A percentile compares a stretch with the other conserved stretches of the same genome.
Conservation (phyloP, 2,329 filamentous ascomycete genomes). For the Tolypocladium tropicale region DNA sequence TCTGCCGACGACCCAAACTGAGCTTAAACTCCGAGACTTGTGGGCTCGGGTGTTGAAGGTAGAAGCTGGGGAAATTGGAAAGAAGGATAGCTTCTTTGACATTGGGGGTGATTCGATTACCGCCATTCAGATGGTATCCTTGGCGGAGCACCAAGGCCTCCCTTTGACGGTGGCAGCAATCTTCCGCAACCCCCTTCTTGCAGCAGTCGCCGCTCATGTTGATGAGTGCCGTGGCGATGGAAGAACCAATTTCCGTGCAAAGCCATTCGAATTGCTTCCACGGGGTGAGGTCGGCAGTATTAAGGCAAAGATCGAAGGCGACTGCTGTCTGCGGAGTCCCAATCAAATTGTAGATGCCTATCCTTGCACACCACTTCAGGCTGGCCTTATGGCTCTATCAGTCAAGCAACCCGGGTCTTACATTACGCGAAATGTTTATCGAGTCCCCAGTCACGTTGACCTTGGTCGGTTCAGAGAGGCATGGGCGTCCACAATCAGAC, state of each 20-base stretch:
- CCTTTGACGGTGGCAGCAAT: neutral
- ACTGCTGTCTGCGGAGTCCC: neutral
- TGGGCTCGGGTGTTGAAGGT: neutral
- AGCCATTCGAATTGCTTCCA: neutral
- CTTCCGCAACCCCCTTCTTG: neutral
- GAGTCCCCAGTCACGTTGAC: constrained; percentile 13
- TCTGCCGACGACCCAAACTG: neutral
- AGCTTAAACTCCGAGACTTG: neutral
- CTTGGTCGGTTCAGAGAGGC: constrained; percentile 15
- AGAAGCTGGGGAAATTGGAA: neutral
- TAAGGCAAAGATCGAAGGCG: neutral
- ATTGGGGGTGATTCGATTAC: neutral
- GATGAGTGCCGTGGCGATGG: neutral
- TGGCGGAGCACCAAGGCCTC: neutral
- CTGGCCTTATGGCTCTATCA: constrained; percentile 24
- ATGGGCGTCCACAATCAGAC: constrained; percentile 9
- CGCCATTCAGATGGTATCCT: neutral
- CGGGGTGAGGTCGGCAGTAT: neutral
- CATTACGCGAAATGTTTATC: constrained; percentile 15
- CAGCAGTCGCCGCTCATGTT: neutral
- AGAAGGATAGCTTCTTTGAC: neutral
- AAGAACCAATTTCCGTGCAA: neutral
- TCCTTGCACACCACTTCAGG: constrained; percentile 26
- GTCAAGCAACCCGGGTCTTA: constrained; percentile 14
- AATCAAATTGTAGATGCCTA: constrained; percentile 11